Percentiles rank a stretch among this genome's conserved stretches.
Conservation (phyloP, 164 flowering plant genomes). For the Magnolia sinica region DNA sequence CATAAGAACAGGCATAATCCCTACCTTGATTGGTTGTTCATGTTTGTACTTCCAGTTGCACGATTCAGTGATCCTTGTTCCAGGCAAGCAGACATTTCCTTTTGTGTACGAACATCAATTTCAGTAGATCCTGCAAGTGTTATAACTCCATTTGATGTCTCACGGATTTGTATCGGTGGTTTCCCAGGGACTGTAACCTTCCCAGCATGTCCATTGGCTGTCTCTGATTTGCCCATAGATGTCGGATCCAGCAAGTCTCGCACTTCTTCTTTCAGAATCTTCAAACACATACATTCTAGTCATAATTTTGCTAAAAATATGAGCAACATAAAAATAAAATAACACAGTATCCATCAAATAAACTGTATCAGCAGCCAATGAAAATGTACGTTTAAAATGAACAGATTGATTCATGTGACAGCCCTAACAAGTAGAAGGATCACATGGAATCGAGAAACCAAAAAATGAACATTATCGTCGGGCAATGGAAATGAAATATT, state of each 20-base stretch:
- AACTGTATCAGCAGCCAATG: background rate
- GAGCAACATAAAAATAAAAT: background rate
- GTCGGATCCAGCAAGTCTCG: slow-evolving; percentile 82
- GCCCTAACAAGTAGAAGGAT: background rate
- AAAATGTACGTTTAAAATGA: background rate
- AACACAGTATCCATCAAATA: background rate
- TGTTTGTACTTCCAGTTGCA: slow-evolving; percentile 98
- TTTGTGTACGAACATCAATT: slow-evolving; percentile 65
- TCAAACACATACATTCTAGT: slow-evolving; percentile 23
- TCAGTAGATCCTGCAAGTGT: slow-evolving; percentile 96
- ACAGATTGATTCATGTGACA: background rate
- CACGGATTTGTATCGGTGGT: slow-evolving; percentile 96
- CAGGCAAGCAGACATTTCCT: slow-evolving; percentile 92
- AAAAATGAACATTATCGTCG: background rate
- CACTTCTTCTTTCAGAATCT: slow-evolving; percentile 99
- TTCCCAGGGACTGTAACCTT: slow-evolving; percentile 74
- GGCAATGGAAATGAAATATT: background rate
- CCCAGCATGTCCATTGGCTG: slow-evolving; percentile 55
- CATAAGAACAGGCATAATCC: background rate
- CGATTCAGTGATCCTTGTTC: slow-evolving; percentile 94
- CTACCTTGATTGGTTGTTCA: slow-evolving; percentile 98
- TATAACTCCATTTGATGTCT: slow-evolving; percentile 91
- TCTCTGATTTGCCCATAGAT: slow-evolving; percentile 55
- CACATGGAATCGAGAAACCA: background rate
- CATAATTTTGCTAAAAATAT: slow-evolving; percentile 11